Conservation (phyloP, 345 rosid genomes). For the Eucalyptus pauciflora region DNA sequence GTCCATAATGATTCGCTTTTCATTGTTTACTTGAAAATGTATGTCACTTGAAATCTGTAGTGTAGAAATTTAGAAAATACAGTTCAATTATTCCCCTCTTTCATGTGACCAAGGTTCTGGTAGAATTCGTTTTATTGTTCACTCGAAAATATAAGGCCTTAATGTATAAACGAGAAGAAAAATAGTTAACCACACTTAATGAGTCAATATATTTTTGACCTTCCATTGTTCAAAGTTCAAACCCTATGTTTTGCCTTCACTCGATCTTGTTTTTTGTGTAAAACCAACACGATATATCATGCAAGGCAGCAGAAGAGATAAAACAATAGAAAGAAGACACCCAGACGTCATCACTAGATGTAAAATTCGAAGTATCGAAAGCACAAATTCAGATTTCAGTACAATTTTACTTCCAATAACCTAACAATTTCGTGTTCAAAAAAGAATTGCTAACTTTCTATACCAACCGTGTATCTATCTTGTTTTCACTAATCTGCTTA, state of each 20-base stretch:
- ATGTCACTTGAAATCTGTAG: not conserved
- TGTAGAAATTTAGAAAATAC: not conserved
- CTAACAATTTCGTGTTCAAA: not conserved
- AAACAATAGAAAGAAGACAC: too few species aligned
- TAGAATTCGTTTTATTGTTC: not conserved
- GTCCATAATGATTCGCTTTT: not conserved
- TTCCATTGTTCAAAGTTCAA: too few species aligned
- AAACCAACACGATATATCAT: not conserved
- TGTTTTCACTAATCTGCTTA: not conserved
- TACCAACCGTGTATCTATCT: not conserved
- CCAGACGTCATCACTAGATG: rapidly evolving
- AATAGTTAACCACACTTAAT: too few species aligned
- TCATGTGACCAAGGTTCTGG: not conserved
- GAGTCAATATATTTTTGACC: too few species aligned
- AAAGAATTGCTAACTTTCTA: not conserved
- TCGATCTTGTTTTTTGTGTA: not conserved
- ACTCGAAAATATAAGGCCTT: too few species aligned
- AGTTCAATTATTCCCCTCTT: too few species aligned
- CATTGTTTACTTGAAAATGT: not conserved
- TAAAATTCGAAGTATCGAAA: not conserved
- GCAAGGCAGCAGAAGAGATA: too few species aligned
- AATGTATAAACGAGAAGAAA: too few species aligned
- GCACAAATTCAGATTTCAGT: not conserved
- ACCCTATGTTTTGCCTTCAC: not conserved
- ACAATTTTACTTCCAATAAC: not conserved